Base-by-base conservation (phyloP, 2,329 filamentous ascomycete genomes). In the Pyrenochaeta sp. region DNA sequence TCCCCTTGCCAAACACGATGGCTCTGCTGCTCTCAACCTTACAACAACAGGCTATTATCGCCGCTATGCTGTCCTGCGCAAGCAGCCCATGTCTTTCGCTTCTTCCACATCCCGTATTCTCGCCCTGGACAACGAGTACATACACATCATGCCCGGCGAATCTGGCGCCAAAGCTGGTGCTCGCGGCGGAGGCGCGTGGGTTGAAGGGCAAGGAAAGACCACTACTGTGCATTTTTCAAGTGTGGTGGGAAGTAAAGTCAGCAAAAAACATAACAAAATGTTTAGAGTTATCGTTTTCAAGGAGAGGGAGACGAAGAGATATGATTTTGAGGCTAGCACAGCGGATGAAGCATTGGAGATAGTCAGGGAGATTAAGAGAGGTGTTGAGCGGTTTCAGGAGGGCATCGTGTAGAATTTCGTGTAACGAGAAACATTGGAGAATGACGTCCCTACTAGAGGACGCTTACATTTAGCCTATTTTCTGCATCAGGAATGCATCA, bases 141-240 rank as follows among this genome's bases (percentile, higher is more conserved):
- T 96, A 57, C 90, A 94, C 75, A 92, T 96, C 65, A 89, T 92
- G 83, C 90, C 91, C 2, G 77, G 77, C 5, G 77, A 79, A 21
- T 67, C 67, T 0, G 64, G 63, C 39, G 61, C 68, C 14, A 87
- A 87, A 32, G 90, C 90, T 70, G 61, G 62, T 2, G 57, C 48
- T 0, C 51, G 61, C 1, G 51, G 54, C 3, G 58, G 58, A 1
- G 60, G 57, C 14, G 60, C 46, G 7, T 51, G 57, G 2, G 27
- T 62, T 9, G 64, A 67, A 29, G 65, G 58, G 4, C 84, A 86
- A 10, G 82, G 81, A 31, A 92, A 92, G 78, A 90, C 87, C 30
- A 92, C 90, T 2, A 92, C 90, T 35, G 89, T 94, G 42, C 90
- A 93, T 66, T 93, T 94, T 71, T 89, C 86, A 67, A 90, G 90